Base-by-base conservation (phyloP, 2,329 filamentous ascomycete species). In the Cladosporium phlei region DNA sequence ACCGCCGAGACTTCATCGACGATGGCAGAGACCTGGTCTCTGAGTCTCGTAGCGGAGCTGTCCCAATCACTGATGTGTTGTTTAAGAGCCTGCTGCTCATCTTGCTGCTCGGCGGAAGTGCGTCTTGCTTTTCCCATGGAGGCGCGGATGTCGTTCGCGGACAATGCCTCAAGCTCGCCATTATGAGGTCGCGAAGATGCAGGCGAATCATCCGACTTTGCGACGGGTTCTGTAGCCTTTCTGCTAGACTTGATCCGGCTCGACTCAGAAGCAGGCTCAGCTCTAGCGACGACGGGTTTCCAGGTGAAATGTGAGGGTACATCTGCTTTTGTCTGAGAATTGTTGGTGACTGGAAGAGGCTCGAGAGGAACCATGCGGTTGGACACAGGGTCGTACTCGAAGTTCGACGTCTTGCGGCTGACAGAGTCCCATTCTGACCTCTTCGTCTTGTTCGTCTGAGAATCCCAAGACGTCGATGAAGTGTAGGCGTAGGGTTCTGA, bases 131-230 rank as follows among this genome's bases (percentile, higher is more conserved):
- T 62, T n/a, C 66, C 65, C 62, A 72, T 70, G 12, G 63, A 61
- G 22, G 70, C 68, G 20, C 70, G 65, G n/a, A 72, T 63, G 17
- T 67, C 60, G 10, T 60, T 61, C 4, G 69, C 66, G 38, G 62
- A 71, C 21, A 73, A 55, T 5, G 64, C 57, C 38, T 73, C 69
- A 14, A 71, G 55, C 44, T 71, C 67, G 16, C 16, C 12, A 2
- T 17, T n/a, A 6, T 39, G 19, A 19, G 20, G 28, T 37, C 14
- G 20, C 7, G 6, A 2, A 5, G 30, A 16, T n/a, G n/a, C n/a
- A n/a, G n/a, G n/a, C n/a, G n/a, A n/a, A n/a, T n/a, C n/a, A n/a
- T n/a, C n/a, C n/a, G n/a, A n/a, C n/a, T n/a, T n/a, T 29, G 32
- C n/a, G 7, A 29, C 32, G 12, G 22, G 5, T 1, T 17, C 11